Percentiles rank a stretch among this genome's conserved stretches.
These are phyloP conservation scores for Corymbia citriodora DNA, from an alignment of 441 rosid genomes.

Conservation along the genomic window DNA sequence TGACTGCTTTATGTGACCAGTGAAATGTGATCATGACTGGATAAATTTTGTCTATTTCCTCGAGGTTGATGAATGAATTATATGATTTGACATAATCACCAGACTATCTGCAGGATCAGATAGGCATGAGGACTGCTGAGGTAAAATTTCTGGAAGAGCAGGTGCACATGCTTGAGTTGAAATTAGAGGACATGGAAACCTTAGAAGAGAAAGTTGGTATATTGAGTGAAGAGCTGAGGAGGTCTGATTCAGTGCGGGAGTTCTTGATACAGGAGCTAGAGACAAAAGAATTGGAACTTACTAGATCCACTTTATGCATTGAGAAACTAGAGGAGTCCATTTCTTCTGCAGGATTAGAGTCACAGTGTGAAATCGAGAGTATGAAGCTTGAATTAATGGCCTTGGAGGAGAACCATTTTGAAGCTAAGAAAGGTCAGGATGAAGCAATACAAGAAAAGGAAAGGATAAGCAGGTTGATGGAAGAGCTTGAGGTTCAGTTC, in stretches of 20 bases:
- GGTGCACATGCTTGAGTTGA: slow-evolving; percentile 47
- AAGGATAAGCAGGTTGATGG: slow-evolving; percentile 22
- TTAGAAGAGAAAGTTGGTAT: slow-evolving; percentile 30
- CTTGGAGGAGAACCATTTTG: slow-evolving; percentile 44
- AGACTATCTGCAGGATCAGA: slow-evolving; percentile 86
- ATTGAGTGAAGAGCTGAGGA: slow-evolving; percentile 46
- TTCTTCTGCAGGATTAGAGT: slow-evolving; percentile 48
- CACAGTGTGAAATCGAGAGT: slow-evolving; percentile 80
- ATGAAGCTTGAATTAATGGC: slow-evolving; percentile 65
- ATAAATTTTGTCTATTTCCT: neutral
- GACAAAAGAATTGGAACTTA: slow-evolving; percentile 56
- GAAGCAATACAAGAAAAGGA: slow-evolving; percentile 36
- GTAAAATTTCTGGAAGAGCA: slow-evolving; percentile 44
- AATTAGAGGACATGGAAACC: slow-evolving; percentile 46
- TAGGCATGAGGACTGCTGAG: slow-evolving; percentile 54
- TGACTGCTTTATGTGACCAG: neutral
- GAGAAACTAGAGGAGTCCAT: slow-evolving; percentile 76
- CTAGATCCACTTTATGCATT: slow-evolving; percentile 29
- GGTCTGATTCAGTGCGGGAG: slow-evolving; percentile 39
- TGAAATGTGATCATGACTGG: neutral
- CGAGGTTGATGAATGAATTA: neutral
- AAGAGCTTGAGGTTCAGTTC: slow-evolving; percentile 34
- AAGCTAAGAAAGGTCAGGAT: slow-evolving; percentile 42
- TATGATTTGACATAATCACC: slow-evolving; percentile 4
- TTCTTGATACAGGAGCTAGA: slow-evolving; percentile 47